Conservation (phyloP, 2,329 filamentous ascomycete genomes). For the Neoarthrinium moseri region DNA sequence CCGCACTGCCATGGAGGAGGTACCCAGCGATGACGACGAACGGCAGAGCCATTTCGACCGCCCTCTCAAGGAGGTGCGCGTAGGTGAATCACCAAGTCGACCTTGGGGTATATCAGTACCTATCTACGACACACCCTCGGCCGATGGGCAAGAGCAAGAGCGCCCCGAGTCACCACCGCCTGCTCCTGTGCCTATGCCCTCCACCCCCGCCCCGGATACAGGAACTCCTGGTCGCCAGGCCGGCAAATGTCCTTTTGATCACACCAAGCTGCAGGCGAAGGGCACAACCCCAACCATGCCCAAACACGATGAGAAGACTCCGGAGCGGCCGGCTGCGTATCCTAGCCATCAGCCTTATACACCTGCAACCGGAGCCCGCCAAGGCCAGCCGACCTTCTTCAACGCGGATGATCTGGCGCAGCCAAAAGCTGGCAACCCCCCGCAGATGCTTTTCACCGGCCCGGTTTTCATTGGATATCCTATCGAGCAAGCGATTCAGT, state of each 20-base stretch:
- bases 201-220: conserved; percentile 26
- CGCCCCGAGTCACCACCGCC: conserved; percentile 56
- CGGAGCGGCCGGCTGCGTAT: conserved; percentile 16
- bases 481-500: conserved; percentile 74
- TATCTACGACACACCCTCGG: conserved; percentile 40
- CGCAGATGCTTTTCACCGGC: conserved; percentile 85
- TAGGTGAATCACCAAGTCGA: conserved; percentile 88
- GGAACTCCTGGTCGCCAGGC: conserved; percentile 23
- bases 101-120: conserved; percentile 92
- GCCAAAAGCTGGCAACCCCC: conserved; percentile 32
- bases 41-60: conserved; percentile 78
- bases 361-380: conserved; percentile 16
- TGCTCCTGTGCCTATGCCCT: conserved; percentile 52
- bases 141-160: conserved; percentile 32
- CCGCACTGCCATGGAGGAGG: conserved; percentile 37
- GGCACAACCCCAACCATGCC: conserved; percentile 22
- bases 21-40: conserved; percentile 46
- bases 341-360: conserved; percentile 13
- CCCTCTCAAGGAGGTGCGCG: conserved; percentile 81
- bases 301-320: conserved; percentile 19
- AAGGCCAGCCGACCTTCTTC: conserved; percentile 51
- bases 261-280: conserved; percentile 40
- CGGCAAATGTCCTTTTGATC: conserved; percentile 60
- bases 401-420: conserved; percentile 35
- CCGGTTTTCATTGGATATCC: conserved; percentile 93